Percentiles rank a stretch among this genome's conserved stretches.
Conservation (phyloP, 2,329 filamentous ascomycete genomes). For the Ophiostoma sp. region DNA sequence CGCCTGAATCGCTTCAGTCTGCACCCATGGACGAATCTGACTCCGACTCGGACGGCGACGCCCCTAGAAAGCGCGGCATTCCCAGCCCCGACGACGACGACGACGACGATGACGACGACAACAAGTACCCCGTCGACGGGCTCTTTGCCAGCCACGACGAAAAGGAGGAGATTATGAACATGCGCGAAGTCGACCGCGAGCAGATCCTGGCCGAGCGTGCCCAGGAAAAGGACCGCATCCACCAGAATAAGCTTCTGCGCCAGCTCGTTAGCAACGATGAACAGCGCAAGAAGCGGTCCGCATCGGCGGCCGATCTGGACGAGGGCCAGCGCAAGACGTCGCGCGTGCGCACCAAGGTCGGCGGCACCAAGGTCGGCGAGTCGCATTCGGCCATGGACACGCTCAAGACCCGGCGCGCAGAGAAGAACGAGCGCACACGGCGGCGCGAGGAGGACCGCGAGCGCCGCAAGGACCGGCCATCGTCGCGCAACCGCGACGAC, state of each 20-base stretch:
- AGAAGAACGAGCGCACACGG: slow-evolving; percentile 60
- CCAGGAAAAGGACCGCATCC: slow-evolving; percentile 72
- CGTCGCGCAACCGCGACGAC: slow-evolving; percentile 30
- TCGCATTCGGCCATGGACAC: slow-evolving; percentile 68
- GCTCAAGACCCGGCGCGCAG: slow-evolving; percentile 55
- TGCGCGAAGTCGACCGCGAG: slow-evolving; percentile 89
- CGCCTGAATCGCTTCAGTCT: slow-evolving; percentile 70
- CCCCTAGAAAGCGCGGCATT: slow-evolving; percentile 29
- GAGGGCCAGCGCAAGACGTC: slow-evolving; percentile 70
- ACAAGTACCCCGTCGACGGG: slow-evolving; percentile 81
- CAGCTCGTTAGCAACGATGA: slow-evolving; percentile 65
- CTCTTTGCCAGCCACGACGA: slow-evolving; percentile 70
- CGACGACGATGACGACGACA: slow-evolving; percentile 50
- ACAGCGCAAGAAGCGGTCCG: slow-evolving; percentile 71
- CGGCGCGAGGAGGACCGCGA: slow-evolving; percentile 60
- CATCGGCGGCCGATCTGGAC: slow-evolving; percentile 70
- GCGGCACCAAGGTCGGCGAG: slow-evolving; percentile 62
- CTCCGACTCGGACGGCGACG: slow-evolving; percentile 62
- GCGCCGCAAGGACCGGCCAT: slow-evolving; percentile 48
- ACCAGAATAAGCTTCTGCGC: slow-evolving; percentile 76
- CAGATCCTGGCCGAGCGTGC: slow-evolving; percentile 83
- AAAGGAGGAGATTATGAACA: slow-evolving; percentile 71
- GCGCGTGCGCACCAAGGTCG: slow-evolving; percentile 62
- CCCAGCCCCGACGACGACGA: slow-evolving; percentile 35
- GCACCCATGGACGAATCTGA: slow-evolving; percentile 88